Evolutionary conservation across 129 eudicot species (phyloP), one percentile per base, ranked within the genome.

Genomic region (Saposhnikovia divaricata): DNA sequence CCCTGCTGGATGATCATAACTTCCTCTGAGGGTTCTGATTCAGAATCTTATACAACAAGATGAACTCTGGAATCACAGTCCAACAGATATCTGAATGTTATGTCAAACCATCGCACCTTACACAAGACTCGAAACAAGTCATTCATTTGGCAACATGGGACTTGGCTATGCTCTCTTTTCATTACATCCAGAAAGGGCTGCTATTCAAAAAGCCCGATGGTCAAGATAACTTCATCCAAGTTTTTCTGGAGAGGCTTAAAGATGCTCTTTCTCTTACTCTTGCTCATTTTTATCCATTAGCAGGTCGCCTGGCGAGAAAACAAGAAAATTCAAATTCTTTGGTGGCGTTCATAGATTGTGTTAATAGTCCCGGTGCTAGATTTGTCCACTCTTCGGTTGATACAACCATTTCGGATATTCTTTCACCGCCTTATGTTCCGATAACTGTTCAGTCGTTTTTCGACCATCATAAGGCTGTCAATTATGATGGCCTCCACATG

Each of bases 161-260:
- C 72, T 65, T 65, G 5, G 72, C 72, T 5, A 66, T 66, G 72
- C 72, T 66, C 72, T 66, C 72, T 25, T 27, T 66, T 66, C 42
- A 66, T 27, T 66, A 66, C 86, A 89, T 87, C 39, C 96, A 91
- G 83, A 84, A 89, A 31, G 96, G 96, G 11, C 90, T 91, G 37
- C 86, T 91, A 8, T 86, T 77, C 15, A 4, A 78, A 13, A 85
- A 84, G 46, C 84, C 85, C 15, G 77, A 79, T 27, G 75, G 74
- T 40, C 88, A 80, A 79, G 74, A 80, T 16, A 72, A 80, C 75
- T 42, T 80, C 83, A 70, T 87, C 16, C 27, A 72, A 46, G 27
- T 79, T 50, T 81, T 78, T 84, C 42, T 91, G n/a, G 65, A 84
- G 10, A 79, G 81, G 63, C 93, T 91, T 46, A 89, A 86, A 76